Evolutionary conservation across 192 early-diverging fungal genomes (phyloP).

Genomic region (Helicostylum pulchrum): DNA sequence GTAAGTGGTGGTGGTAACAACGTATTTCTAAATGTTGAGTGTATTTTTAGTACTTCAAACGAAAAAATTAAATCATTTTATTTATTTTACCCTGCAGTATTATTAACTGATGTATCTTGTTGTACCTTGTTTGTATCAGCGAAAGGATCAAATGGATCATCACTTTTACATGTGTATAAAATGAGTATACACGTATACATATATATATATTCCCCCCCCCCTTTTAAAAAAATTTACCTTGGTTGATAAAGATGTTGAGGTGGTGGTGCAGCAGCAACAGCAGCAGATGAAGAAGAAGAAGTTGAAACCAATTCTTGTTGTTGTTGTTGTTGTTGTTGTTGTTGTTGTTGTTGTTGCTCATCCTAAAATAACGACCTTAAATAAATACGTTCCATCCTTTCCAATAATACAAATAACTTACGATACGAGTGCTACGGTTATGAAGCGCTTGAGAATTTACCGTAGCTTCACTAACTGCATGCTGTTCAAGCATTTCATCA

Average conservation of each 20-base stretch:
- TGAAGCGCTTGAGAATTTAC: constrained; percentile 36
- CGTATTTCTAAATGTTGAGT: too few relatives aligned
- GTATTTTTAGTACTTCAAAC: not conserved
- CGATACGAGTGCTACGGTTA: constrained; percentile 1
- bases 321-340: constrained; percentile 3
- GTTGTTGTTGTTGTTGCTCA: constrained; percentile 6
- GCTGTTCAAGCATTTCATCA: constrained; percentile 54
- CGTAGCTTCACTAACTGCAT: constrained; percentile 38
- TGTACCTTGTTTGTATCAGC: constrained; percentile 17
- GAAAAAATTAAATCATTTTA: constrained; percentile 4
- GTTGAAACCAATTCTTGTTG: constrained; percentile 5
- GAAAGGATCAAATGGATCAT: constrained; percentile 14
- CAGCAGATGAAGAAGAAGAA: not conserved
- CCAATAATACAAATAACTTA: not conserved
- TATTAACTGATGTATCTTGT: not conserved
- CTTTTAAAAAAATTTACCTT: constrained; percentile 1
- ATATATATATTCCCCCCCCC: too few relatives aligned
- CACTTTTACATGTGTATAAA: not conserved
- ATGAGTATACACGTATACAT: too few relatives aligned
- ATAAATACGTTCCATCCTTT: not conserved
- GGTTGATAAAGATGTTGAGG: constrained; percentile 1
- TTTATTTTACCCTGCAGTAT: not conserved
- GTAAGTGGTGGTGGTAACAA: constrained; percentile 20
- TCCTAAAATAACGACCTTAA: not conserved
- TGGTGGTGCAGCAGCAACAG: too few relatives aligned